Evolutionary conservation across 2,329 filamentous ascomycete species (phyloP).

Genomic region (Coniochaeta sp.): DNA sequence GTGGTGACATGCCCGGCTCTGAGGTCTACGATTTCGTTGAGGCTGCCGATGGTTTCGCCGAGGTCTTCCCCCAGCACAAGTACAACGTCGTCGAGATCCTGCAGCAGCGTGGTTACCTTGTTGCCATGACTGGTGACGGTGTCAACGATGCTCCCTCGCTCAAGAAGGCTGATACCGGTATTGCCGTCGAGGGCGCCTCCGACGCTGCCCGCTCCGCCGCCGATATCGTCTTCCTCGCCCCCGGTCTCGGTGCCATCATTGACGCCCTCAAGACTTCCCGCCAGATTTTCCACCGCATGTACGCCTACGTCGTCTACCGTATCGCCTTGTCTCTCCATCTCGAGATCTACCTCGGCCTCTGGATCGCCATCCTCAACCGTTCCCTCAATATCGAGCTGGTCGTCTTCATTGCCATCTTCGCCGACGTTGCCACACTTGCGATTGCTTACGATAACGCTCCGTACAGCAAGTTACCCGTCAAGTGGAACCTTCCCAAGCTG

Average conservation of each 20-base stretch:
- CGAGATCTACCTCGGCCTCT: constrained; percentile 85
- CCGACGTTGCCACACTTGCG: constrained; percentile 83
- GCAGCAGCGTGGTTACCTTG: constrained; percentile 86
- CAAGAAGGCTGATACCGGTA: constrained; percentile 95
- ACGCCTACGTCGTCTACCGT: constrained; percentile 92
- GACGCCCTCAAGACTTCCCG: constrained; percentile 88
- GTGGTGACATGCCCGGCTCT: constrained; percentile 87
- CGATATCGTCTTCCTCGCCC: constrained; percentile 90
- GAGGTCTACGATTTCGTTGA: constrained; percentile 95
- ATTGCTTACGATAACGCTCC: constrained; percentile 93
- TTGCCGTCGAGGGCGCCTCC: constrained; percentile 86
- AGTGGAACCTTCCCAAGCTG: constrained; percentile 91
- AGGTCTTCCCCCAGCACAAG: constrained; percentile 94
- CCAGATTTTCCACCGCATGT: constrained; percentile 96
- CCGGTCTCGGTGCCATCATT: constrained; percentile 86
- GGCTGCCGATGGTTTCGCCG: constrained; percentile 89
- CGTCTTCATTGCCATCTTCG: constrained; percentile 92
- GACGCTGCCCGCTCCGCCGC: constrained; percentile 86
- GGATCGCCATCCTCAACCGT: constrained; percentile 82
- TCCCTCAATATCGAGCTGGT: constrained; percentile 80
- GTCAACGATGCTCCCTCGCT: constrained; percentile 90
- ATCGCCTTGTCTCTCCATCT: constrained; percentile 87
- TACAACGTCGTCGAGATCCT: constrained; percentile 91
- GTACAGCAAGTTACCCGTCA: constrained; percentile 78
- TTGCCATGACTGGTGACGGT: constrained; percentile 95